These are phyloP conservation scores for Camellia lanceoleosa DNA, from an alignment of 148 eudicot species.

Conservation along the genomic window DNA sequence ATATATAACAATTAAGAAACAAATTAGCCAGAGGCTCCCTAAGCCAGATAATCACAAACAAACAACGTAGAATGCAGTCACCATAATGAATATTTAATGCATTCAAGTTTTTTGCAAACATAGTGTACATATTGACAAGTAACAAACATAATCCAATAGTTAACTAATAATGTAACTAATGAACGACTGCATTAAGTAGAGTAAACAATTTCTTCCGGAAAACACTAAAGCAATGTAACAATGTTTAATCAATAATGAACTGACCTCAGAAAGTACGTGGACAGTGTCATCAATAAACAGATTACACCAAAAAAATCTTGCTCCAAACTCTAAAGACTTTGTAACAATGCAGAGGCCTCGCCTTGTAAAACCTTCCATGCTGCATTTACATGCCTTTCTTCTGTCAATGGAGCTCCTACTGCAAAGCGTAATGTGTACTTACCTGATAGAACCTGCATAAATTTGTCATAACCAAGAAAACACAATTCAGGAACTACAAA, in stretches of 20 bases:
- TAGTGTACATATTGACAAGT: background rate
- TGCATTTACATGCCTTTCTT: conserved; percentile 65
- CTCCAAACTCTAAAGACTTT: conserved; percentile 17
- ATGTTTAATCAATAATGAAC: background rate
- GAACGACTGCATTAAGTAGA: background rate
- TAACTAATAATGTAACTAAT: background rate
- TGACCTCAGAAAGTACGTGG: background rate
- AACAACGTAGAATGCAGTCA: background rate
- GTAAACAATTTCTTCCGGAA: background rate
- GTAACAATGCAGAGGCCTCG: conserved; percentile 50
- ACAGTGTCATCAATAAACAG: background rate
- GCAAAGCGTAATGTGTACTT: conserved; percentile 71
- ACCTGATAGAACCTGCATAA: conserved; percentile 64
- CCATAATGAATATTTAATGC: background rate
- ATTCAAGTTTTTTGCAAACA: background rate
- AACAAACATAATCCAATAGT: background rate
- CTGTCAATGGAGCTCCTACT: conserved; percentile 88
- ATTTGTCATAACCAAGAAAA: background rate
- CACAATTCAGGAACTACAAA: background rate
- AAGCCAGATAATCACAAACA: too few species aligned
- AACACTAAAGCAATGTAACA: background rate
- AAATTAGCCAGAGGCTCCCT: too few species aligned
- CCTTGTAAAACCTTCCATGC: conserved; percentile 81
- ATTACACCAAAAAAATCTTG: conserved; percentile 5
- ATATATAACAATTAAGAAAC: too few species aligned